phyloP scores from a whole-genome alignment of 345 rosid species.

The Linum lewisii region DNA sequence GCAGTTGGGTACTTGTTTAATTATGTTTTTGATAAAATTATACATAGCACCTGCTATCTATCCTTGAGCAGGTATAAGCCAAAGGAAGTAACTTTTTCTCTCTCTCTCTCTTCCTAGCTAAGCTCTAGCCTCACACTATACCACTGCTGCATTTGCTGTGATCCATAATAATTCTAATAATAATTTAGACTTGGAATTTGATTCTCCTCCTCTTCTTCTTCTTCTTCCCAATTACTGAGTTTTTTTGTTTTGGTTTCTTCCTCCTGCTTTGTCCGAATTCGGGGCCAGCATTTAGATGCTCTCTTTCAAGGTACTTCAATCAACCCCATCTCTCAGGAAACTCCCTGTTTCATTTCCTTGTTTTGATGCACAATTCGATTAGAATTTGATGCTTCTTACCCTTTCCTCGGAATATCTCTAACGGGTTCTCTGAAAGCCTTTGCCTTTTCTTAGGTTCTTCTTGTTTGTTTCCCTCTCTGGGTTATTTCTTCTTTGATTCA shows the following conservation, averaged over 20 bases:
- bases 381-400: slow-evolving; percentile 42
- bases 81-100: slow-evolving; percentile 8
- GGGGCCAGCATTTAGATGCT: slow-evolving; percentile 56
- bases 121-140: slow-evolving; percentile 16
- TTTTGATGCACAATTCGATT: slow-evolving; percentile 27
- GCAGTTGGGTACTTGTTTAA: slow-evolving; percentile 58
- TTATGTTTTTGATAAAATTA: slow-evolving; percentile 43
- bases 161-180: slow-evolving; percentile 33
- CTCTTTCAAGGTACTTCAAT: slow-evolving; percentile 29
- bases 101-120: slow-evolving; percentile 15
- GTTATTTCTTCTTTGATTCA: slow-evolving; percentile 33
- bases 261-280: slow-evolving; percentile 30
- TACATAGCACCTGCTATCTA: slow-evolving; percentile 36
- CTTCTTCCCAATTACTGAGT: slow-evolving; percentile 27
- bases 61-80: slow-evolving; percentile 35
- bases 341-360: not conserved
- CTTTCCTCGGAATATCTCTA: slow-evolving; percentile 28
- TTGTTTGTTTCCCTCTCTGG: not conserved
- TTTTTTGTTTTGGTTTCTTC: slow-evolving; percentile 24
- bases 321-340: slow-evolving; percentile 8
- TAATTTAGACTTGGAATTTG: slow-evolving; percentile 58
- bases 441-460: slow-evolving; percentile 11
- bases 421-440: slow-evolving; percentile 27
- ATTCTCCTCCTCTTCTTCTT: slow-evolving; percentile 29
- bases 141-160: slow-evolving; percentile 16